Evolutionary conservation across 2,329 filamentous ascomycete genomes (phyloP).

Genomic region (Ophiostoma triangulosporum): DNA sequence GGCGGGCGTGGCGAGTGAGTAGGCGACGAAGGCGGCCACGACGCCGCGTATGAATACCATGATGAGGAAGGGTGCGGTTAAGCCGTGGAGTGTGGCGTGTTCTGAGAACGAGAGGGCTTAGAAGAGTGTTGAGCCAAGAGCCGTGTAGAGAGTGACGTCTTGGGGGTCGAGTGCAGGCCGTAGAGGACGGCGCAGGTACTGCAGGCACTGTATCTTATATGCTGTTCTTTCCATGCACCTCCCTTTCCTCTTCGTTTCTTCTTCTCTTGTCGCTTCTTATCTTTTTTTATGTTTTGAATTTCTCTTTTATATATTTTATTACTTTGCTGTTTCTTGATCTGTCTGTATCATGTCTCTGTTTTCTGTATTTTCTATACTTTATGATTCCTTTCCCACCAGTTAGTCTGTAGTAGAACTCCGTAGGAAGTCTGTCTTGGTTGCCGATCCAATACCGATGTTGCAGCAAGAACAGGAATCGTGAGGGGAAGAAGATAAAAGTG

Average conservation of each 20-base stretch:
- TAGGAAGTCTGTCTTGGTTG: not conserved
- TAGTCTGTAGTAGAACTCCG: too few species aligned
- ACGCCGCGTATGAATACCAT: not conserved
- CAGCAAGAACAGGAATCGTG: not conserved
- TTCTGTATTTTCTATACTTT: not conserved
- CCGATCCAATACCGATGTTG: not conserved
- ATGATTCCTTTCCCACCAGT: not conserved
- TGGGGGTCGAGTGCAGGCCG: too few species aligned
- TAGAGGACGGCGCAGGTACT: too few species aligned
- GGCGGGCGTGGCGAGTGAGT: not conserved
- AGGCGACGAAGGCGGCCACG: constrained; percentile 3
- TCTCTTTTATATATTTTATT: not conserved
- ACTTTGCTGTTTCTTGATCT: not conserved
- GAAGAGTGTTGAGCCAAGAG: too few species aligned
- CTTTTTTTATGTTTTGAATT: not conserved
- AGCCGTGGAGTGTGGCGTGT: not conserved
- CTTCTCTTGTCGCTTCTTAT: not conserved
- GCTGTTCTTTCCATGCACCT: not conserved
- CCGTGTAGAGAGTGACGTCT: too few species aligned
- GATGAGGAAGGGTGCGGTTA: not conserved
- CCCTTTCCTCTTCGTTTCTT: not conserved
- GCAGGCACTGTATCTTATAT: not conserved
- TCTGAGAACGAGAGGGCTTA: not conserved
- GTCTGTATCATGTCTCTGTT: not conserved
- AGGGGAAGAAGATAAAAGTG: not conserved